Evolutionary conservation across 305 asterid genomes (phyloP).

Genomic region (Caryopteris hybrid): DNA sequence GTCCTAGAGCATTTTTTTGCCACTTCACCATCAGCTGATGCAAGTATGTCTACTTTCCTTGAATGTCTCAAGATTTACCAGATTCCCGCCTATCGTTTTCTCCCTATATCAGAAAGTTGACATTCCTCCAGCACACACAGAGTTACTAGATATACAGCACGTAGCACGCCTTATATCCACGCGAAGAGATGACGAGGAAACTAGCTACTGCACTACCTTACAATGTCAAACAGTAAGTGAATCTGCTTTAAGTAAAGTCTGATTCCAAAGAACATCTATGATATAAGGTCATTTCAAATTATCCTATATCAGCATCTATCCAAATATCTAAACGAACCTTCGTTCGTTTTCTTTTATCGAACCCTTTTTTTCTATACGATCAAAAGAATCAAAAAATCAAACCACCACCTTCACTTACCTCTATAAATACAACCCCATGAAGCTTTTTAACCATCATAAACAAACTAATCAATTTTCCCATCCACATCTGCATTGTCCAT

Average conservation of each 20-base stretch:
- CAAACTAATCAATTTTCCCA: neutral
- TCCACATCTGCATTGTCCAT: neutral
- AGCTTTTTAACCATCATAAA: neutral
- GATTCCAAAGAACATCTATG: too few relatives aligned
- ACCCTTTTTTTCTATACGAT: too few relatives aligned
- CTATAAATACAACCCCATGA: constrained; percentile 13
- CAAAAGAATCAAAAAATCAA: neutral
- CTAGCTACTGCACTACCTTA: too few relatives aligned
- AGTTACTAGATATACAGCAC: neutral
- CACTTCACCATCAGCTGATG: constrained; percentile 28
- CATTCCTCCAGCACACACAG: neutral
- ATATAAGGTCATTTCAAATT: too few relatives aligned
- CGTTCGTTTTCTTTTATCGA: neutral
- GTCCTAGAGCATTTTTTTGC: constrained; percentile 8
- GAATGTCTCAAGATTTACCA: neutral
- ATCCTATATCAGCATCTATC: too few relatives aligned
- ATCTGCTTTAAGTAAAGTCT: too few relatives aligned
- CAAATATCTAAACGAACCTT: too few relatives aligned
- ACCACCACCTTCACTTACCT: constrained; percentile 9
- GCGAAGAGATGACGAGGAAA: too few relatives aligned
- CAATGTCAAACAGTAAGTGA: too few relatives aligned
- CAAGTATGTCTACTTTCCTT: constrained; percentile 11
- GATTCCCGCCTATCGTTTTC: constrained; percentile 22
- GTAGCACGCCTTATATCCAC: too few relatives aligned
- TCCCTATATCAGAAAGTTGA: neutral